These are phyloP conservation scores for Odonthalia washingtoniensis DNA, from an alignment of 31 red algal species.

Conservation along the genomic window DNA sequence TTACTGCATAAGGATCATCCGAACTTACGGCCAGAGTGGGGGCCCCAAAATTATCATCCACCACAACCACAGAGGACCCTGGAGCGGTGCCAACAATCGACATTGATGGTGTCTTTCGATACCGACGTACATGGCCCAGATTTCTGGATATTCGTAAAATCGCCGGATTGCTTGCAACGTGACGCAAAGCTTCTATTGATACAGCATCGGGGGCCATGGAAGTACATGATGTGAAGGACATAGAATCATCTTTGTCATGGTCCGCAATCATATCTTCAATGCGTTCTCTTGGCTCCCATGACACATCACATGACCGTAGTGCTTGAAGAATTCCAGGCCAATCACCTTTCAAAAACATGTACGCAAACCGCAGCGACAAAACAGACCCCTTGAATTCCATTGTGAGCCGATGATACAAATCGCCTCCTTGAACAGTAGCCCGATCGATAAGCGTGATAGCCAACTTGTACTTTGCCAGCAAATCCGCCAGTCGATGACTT, in stretches of 20 bases:
- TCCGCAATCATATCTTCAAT: slow-evolving; percentile 18
- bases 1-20: slow-evolving; percentile 60
- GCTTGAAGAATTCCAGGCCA: slow-evolving; percentile 64
- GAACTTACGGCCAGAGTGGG: slow-evolving; percentile 57
- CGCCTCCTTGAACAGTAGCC: slow-evolving; percentile 24
- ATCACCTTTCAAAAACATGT: slow-evolving; percentile 63
- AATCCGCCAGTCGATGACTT: slow-evolving; percentile 47
- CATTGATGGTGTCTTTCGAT: slow-evolving; percentile 60
- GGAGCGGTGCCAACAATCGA: slow-evolving; percentile 60
- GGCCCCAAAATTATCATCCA: slow-evolving; percentile 46
- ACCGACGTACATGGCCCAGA: slow-evolving; percentile 55
- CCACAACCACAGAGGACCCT: slow-evolving; percentile 36
- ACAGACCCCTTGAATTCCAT: slow-evolving; percentile 64
- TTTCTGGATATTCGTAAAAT: slow-evolving; percentile 52
- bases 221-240: slow-evolving; percentile 62
- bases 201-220: slow-evolving; percentile 62
- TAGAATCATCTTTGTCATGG: slow-evolving; percentile 47
- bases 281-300: slow-evolving; percentile 41
- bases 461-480: slow-evolving; percentile 46
- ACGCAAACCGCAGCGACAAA: slow-evolving; percentile 58
- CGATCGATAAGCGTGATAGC: slow-evolving; percentile 43
- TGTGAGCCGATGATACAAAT: slow-evolving; percentile 49
- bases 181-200: slow-evolving; percentile 64
- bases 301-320: slow-evolving; percentile 69
- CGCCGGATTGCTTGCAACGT: slow-evolving; percentile 72